These are phyloP conservation scores for Neurospora tetrasperma DNA, from an alignment of 495 filamentous ascomycete genomes.

Conservation along the genomic window DNA sequence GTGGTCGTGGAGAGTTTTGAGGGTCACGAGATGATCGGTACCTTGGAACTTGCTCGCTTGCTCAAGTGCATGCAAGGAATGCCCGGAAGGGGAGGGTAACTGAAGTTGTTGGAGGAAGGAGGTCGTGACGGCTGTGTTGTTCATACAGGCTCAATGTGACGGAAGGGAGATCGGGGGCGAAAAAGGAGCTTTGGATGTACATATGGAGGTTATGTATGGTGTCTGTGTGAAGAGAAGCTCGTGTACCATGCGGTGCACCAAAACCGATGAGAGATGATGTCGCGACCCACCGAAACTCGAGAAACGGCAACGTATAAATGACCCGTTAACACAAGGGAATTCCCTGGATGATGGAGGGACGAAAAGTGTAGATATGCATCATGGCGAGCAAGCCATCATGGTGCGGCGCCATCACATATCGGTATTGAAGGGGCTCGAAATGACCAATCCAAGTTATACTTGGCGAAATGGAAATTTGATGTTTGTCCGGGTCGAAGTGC, in stretches of 20 bases:
- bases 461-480: background rate
- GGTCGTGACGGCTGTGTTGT: background rate
- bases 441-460: background rate
- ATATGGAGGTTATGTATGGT: background rate
- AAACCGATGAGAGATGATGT: background rate
- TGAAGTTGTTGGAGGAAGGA: background rate
- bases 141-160: background rate
- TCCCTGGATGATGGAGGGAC: background rate
- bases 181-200: background rate
- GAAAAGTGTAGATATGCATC: background rate
- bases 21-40: background rate
- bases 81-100: background rate
- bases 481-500: background rate
- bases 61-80: background rate
- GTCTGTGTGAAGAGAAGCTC: background rate
- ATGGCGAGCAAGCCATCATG: background rate
- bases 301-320: background rate
- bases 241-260: background rate
- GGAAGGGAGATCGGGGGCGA: background rate
- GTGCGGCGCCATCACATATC: background rate
- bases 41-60: background rate
- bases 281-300: background rate
- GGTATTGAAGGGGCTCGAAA: background rate
- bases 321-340: background rate
- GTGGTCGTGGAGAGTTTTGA: background rate